phyloP scores from a whole-genome alignment of 2,329 filamentous ascomycete genomes.

The Aspergillus hiratsukae region DNA sequence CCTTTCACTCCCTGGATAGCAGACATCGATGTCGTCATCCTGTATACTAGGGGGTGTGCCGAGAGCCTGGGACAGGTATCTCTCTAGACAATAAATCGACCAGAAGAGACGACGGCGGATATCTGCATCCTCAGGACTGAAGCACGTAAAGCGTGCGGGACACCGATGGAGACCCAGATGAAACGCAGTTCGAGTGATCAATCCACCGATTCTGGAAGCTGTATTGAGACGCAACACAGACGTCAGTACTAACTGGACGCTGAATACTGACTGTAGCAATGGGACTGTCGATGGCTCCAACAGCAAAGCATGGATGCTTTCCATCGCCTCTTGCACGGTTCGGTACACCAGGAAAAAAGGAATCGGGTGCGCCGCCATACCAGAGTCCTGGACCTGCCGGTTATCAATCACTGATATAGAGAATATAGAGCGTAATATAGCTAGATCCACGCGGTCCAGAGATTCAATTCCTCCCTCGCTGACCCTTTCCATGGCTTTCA shows the following conservation, averaged over 20 bases:
- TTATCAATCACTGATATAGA: slow-evolving; percentile 53
- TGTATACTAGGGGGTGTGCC: slow-evolving; percentile 53
- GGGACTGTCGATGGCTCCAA: slow-evolving; percentile 46
- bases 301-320: slow-evolving; percentile 46
- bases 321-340: slow-evolving; percentile 48
- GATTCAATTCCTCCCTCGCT: slow-evolving; percentile 29
- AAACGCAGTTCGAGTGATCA: slow-evolving; percentile 53
- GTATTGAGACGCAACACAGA: slow-evolving; percentile 55
- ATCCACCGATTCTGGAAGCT: slow-evolving; percentile 53
- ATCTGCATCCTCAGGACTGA: slow-evolving; percentile 44
- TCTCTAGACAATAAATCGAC: slow-evolving; percentile 54
- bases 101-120: slow-evolving; percentile 54
- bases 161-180: slow-evolving; percentile 58
- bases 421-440: slow-evolving; percentile 47
- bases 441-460: slow-evolving; percentile 34
- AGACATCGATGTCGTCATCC: slow-evolving; percentile 57
- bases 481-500: slow-evolving; percentile 45
- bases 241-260: slow-evolving; percentile 52
- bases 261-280: slow-evolving; percentile 49
- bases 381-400: slow-evolving; percentile 36
- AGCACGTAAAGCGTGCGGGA: slow-evolving; percentile 49
- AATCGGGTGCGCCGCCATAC: slow-evolving; percentile 22
- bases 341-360: slow-evolving; percentile 46
- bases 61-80: slow-evolving; percentile 54
- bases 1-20: slow-evolving; percentile 48